Percentiles rank a stretch among this genome's conserved stretches.
These are phyloP conservation scores for Podospora comata DNA, from an alignment of 495 filamentous ascomycete genomes.

Conservation along the genomic window DNA sequence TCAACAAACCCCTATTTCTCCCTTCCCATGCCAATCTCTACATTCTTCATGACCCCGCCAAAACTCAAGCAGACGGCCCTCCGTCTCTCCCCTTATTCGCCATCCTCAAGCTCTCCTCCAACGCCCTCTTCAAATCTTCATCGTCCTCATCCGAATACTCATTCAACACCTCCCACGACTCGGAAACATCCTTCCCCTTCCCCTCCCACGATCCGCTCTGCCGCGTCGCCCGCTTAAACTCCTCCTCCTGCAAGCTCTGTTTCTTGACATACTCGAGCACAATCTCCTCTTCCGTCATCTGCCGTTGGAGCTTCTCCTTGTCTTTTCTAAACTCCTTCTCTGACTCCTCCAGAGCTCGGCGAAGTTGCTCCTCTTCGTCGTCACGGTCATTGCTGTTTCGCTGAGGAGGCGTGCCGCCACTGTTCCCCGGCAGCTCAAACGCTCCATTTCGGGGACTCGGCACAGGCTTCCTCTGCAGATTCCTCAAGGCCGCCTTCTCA, in stretches of 20 bases:
- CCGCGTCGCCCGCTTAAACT: slow-evolving; percentile 34
- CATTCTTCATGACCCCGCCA: not conserved
- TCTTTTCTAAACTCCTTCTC: slow-evolving; percentile 39
- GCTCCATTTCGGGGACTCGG: not conserved
- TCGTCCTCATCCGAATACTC: slow-evolving; percentile 36
- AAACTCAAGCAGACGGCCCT: not conserved
- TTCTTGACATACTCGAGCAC: slow-evolving; percentile 75
- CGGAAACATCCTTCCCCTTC: slow-evolving; percentile 12
- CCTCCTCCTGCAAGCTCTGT: slow-evolving; percentile 68
- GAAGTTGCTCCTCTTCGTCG: slow-evolving; percentile 41
- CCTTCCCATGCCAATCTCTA: not conserved
- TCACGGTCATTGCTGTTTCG: slow-evolving; percentile 16
- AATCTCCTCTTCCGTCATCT: slow-evolving; percentile 65
- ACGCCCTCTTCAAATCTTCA: slow-evolving; percentile 44
- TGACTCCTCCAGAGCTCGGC: slow-evolving; percentile 48
- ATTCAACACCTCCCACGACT: slow-evolving; percentile 15
- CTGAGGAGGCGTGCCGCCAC: not conserved
- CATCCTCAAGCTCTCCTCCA: slow-evolving; percentile 48
- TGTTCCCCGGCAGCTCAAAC: not conserved
- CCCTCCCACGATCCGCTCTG: slow-evolving; percentile 16
- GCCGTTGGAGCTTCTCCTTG: slow-evolving; percentile 37
- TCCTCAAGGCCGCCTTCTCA: slow-evolving; percentile 36
- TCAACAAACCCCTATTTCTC: not conserved
- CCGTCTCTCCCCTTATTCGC: not conserved
- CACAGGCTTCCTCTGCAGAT: not conserved